A percentile compares a stretch with the other conserved stretches of the same genome.
These are phyloP conservation scores for Penicillium sp. DNA, from an alignment of 2,329 filamentous ascomycete genomes.

Conservation along the genomic window DNA sequence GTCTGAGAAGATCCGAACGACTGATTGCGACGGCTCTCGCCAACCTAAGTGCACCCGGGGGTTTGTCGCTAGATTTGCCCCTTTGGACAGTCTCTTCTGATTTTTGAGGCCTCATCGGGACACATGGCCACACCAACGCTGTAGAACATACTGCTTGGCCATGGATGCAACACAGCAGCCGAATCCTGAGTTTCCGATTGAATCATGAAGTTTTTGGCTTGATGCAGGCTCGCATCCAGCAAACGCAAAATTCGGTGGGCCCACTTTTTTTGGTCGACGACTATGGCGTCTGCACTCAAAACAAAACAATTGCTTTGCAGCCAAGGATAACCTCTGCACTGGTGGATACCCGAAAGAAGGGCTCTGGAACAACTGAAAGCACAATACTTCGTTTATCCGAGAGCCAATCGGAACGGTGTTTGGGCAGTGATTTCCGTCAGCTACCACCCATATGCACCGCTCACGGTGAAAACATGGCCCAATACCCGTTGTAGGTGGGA, in stretches of 20 bases:
- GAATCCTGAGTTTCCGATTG: neutral
- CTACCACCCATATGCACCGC: neutral
- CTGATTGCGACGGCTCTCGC: too few relatives aligned
- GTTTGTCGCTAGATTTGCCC: too few relatives aligned
- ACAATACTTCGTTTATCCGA: slow-evolving; percentile 2
- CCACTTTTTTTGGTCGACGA: neutral
- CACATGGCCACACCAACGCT: neutral
- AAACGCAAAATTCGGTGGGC: neutral
- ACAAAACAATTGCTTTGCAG: neutral
- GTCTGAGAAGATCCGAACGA: too few relatives aligned
- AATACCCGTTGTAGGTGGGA: neutral
- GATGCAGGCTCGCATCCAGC: neutral
- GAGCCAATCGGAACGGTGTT: neutral
- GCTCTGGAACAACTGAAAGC: neutral
- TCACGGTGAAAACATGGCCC: neutral
- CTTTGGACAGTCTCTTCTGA: too few relatives aligned
- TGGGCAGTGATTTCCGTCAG: neutral
- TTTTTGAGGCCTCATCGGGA: too few relatives aligned
- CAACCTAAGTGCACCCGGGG: too few relatives aligned
- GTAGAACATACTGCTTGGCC: neutral
- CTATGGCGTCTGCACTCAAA: neutral
- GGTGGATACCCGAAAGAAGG: neutral
- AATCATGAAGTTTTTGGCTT: neutral
- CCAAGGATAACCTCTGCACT: neutral
- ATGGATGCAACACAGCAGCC: neutral